Evolutionary conservation across 2,329 filamentous ascomycete genomes (phyloP).

Genomic region (Teratosphaeria destructans): DNA sequence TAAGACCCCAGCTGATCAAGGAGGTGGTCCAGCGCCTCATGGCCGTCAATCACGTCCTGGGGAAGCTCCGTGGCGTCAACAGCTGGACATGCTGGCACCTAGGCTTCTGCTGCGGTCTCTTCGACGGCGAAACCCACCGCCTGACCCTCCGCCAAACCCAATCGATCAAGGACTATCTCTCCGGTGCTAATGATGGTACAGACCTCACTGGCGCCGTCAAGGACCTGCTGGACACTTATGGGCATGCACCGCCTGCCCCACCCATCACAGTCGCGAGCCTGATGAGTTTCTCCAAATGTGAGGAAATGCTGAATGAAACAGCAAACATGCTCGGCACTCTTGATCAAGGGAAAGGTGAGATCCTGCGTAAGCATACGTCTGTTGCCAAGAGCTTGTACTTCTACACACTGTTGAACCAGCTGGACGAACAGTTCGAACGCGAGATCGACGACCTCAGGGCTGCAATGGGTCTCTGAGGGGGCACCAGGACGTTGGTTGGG

Average conservation of each 20-base stretch:
- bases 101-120: background rate
- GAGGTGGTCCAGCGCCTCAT: background rate
- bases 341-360: background rate
- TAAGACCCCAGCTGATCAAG: background rate
- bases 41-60: background rate
- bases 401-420: background rate
- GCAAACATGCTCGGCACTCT: background rate
- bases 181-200: background rate
- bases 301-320: background rate
- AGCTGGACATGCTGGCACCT: background rate
- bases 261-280: background rate
- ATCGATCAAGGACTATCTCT: background rate
- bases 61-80: background rate
- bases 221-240: background rate
- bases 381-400: background rate
- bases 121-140: background rate
- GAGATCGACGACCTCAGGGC: background rate
- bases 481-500: no score
- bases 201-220: background rate
- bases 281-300: background rate
- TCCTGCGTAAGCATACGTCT: background rate
- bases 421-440: background rate
- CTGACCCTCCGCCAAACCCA: background rate
- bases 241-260: background rate
- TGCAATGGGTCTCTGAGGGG: no score